A percentile compares a stretch with the other conserved stretches of the same genome.
phyloP scores from a whole-genome alignment of 2,329 filamentous ascomycete genomes.

The Arthrobotrys musiformis region DNA sequence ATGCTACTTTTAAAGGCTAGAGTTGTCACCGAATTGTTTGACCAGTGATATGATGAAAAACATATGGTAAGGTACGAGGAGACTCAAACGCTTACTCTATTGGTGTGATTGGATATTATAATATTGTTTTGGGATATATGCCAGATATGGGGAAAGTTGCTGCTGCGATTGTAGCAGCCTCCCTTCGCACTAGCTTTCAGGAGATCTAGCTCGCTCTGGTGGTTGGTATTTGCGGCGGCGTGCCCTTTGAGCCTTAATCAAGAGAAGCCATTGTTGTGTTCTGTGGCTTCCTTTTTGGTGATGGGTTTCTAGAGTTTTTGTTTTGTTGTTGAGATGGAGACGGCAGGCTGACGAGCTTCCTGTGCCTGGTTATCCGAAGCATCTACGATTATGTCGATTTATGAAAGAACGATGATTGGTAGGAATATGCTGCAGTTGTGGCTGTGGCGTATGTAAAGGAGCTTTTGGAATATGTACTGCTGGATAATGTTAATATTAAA shows the following conservation, averaged over 20 bases:
- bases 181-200: constrained; percentile 51
- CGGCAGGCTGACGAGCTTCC: constrained; percentile 8
- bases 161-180: constrained; percentile 55
- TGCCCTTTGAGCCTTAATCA: constrained; percentile 29
- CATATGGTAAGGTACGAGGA: constrained; percentile 57
- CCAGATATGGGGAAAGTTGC: constrained; percentile 60
- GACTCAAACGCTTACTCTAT: constrained; percentile 61
- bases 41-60: background rate
- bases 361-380: constrained; percentile 42
- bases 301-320: too few species aligned
- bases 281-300: background rate
- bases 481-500: background rate
- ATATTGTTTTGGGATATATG: constrained; percentile 61
- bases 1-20: background rate
- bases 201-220: constrained; percentile 57
- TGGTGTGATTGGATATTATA: constrained; percentile 59
- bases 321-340: constrained; percentile 22
- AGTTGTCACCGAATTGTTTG: constrained; percentile 4
- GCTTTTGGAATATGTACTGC: background rate
- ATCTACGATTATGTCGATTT: background rate
- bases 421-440: background rate
- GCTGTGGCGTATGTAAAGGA: constrained; percentile 2
- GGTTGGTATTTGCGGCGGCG: constrained; percentile 24
- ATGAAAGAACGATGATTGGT: constrained; percentile 1
- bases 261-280: background rate